Evolutionary conservation across 2,329 filamentous ascomycete genomes (phyloP), one percentile per base, ranked within the genome.

Genomic region (Orbilia brochopaga): DNA sequence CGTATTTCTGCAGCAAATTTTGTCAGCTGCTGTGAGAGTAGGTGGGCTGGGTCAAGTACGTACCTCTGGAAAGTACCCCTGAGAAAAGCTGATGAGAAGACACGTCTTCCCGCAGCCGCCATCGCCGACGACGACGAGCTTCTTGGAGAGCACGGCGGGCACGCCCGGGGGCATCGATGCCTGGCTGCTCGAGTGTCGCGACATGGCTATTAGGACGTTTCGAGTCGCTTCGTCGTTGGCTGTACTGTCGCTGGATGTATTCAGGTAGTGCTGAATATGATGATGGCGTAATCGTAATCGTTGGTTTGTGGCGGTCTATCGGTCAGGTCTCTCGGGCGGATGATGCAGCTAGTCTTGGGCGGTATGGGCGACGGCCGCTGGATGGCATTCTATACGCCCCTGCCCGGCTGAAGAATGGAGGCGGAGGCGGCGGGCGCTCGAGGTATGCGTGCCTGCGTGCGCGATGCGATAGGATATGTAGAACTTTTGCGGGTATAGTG

Each of bases 31-130:
- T 11, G 40, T 27, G 46, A 72, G 17, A 44, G 21, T 17, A 17
- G 6, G 13, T 32, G 17, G 40, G 50, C 46, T 17, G 53, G 44
- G 21, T 15, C 59, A 62, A 37, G 35, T 67, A 75, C 85, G 76
- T 83, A 97, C 94, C 90, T 99, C 93, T 81, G 94, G 94, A 79
- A 99, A 99, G 81, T 96, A 96, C 70, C 94, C 94, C 82, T 97
- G 92, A 78, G 92, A 96, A 83, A 97, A 99, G 82, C 92, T 97
- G 81, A 99, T 99, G 81, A 99, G 84, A 76, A 99, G 83, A 83
- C 94, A 99, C 7, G 94, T 99, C 87, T 99, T 99, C 77, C 94
- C 94, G 81, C 94, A 99, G 74, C 94, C 94, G 77, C 94, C 94
- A 80, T 99, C 94, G 74, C 94, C 94, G 51, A 99, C 94, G 57